A percentile compares a stretch with the other conserved stretches of the same genome.
Conservation (phyloP, 495 filamentous ascomycete species). For the Barbatosphaeria neglecta region DNA sequence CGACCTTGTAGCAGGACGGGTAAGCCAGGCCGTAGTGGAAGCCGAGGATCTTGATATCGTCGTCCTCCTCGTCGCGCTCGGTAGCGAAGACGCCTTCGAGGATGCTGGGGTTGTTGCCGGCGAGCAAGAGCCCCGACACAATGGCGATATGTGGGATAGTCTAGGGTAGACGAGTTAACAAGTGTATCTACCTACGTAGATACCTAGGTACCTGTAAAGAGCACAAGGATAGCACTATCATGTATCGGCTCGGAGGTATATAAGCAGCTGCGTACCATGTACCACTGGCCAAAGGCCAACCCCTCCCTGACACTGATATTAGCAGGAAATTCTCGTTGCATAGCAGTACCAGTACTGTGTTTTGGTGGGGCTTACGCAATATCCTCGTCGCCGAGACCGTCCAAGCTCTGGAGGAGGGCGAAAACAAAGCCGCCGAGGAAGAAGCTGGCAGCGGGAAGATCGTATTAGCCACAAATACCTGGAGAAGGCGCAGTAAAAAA, state of each 20-base stretch:
- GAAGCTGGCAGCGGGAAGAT: too few relatives aligned
- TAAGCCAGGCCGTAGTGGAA: conserved; percentile 2
- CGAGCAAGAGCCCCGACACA: conserved; percentile 16
- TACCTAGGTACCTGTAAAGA: too few relatives aligned
- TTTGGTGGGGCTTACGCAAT: neutral
- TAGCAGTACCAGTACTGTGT: neutral
- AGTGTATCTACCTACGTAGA: too few relatives aligned
- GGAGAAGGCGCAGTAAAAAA: too few relatives aligned
- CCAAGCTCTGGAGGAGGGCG: neutral
- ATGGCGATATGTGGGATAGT: conserved; percentile 18
- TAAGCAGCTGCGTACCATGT: too few relatives aligned
- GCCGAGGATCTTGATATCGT: neutral
- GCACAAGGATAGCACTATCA: too few relatives aligned
- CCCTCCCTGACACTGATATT: too few relatives aligned
- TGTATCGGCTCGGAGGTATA: too few relatives aligned
- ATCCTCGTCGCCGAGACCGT: conserved; percentile 1
- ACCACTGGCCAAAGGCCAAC: conserved; percentile 2
- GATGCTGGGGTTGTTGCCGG: conserved; percentile 18
- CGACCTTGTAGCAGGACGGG: conserved; percentile 4
- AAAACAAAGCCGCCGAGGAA: conserved; percentile 2
- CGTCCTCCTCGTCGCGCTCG: neutral
- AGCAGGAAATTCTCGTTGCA: too few relatives aligned
- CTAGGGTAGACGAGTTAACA: neutral
- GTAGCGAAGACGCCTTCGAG: conserved; percentile 10
- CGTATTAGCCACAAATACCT: too few relatives aligned